These are phyloP conservation scores for Boeremia exigua DNA, from an alignment of 2,329 filamentous ascomycete species.

Conservation along the genomic window DNA sequence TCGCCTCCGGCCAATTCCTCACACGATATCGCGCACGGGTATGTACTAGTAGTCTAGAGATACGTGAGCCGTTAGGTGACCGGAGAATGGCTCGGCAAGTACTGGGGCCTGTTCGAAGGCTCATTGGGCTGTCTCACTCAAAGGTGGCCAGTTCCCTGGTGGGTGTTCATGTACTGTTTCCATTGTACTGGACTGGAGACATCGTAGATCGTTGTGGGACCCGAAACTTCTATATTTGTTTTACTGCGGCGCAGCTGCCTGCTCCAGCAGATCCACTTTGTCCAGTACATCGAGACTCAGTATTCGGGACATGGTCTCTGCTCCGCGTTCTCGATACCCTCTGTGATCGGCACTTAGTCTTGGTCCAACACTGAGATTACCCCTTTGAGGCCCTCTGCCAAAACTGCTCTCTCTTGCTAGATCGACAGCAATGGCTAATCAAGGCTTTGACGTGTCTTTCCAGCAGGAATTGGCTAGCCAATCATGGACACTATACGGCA, in stretches of 20 bases:
- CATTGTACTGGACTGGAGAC: background rate
- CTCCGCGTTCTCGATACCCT: background rate
- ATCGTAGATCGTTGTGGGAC: background rate
- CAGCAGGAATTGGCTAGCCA: conserved; percentile 25
- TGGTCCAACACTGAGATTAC: background rate
- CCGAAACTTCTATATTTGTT: background rate
- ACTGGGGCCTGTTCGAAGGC: background rate
- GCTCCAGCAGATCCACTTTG: background rate
- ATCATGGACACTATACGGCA: conserved; percentile 39
- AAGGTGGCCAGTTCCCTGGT: background rate
- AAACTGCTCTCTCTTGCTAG: background rate
- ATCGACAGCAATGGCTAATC: conserved; percentile 13
- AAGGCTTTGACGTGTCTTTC: conserved; percentile 27
- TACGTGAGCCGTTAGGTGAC: background rate
- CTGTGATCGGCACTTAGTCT: background rate
- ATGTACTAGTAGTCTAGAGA: background rate
- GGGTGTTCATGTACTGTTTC: background rate
- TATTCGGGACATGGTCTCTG: background rate
- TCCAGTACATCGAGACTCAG: background rate
- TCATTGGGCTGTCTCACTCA: background rate
- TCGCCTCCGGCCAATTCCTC: conserved; percentile 2
- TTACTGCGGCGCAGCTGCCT: background rate
- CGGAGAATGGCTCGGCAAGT: background rate
- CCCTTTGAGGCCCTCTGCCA: background rate
- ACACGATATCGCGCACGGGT: conserved; percentile 8